Base-by-base conservation (phyloP, 805 yeast genomes). In the Phaffomyces opuntiae region DNA sequence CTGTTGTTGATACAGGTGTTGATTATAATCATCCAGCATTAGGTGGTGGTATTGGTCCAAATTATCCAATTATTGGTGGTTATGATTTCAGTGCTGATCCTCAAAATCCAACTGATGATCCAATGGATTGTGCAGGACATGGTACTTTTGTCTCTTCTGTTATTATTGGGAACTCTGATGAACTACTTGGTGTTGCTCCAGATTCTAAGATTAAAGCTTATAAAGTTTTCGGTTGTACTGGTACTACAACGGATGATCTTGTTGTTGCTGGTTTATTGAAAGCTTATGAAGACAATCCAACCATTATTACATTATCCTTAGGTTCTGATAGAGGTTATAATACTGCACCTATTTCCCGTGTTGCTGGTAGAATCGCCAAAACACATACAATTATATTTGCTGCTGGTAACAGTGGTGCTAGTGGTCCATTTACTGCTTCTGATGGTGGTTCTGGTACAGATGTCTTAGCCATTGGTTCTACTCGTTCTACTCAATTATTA, bases 101-200 rank as follows among this genome's bases (percentile, higher is more conserved):
- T 1, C 9, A 32, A 8, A 44, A 48, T 31, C 53, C 55, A 32
- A 26, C 46, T 13, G 12, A 17, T 17, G 49, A 49, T 16, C 49
- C 49, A 35, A 45, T 42, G 45, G 55, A 52, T 43, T 49, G 53
- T 48, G 43, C 32, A 8, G 55, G 55, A 19, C 55, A 52, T 29
- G 53, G 55, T 44, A 49, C 53, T 7, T 52, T 49, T 38, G 53
- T 49, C 16, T 45, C 53, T n/a, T 49, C 53, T 19, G 37, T 52
- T 32, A 49, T 49, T 29, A 34, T 49, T 32, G 49, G 46, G 19
- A 32, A 48, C 14, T 38, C 46, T 29, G 40, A 42, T 8, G 29
- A 38, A 3, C 3, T 45, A 3, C 12, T 8, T 9, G 55, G 53
- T 46, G 53, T 49, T 40, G 53, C 55, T 34, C 53, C 53, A 37